phyloP scores from a whole-genome alignment of 1,284 basidiomycete species.

The Trichosporon sp. region DNA sequence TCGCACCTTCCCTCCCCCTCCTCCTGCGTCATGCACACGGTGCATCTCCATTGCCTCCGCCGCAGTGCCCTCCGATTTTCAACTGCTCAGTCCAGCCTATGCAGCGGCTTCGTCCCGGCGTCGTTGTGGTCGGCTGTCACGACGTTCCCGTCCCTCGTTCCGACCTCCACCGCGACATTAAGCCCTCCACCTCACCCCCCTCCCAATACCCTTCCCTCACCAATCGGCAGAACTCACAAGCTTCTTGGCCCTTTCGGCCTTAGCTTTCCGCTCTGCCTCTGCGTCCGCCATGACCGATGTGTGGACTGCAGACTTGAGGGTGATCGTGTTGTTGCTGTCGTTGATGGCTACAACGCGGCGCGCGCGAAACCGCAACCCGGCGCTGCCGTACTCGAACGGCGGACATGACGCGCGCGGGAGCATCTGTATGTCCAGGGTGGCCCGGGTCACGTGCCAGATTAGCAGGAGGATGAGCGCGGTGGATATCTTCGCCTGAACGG shows the following conservation, averaged over 20 bases:
- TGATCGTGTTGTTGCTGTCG: background rate
- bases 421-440: background rate
- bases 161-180: conserved; percentile 9
- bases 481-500: background rate
- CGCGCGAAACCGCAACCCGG: background rate
- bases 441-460: background rate
- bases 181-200: background rate
- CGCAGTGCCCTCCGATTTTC: too few relatives aligned
- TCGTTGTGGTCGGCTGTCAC: too few relatives aligned
- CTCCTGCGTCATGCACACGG: too few relatives aligned
- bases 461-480: background rate
- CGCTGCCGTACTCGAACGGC: background rate
- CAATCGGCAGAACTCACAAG: conserved; percentile 35
- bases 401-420: conserved; percentile 12
- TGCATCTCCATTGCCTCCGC: too few relatives aligned
- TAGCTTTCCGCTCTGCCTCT: conserved; percentile 50
- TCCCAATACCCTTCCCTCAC: background rate
- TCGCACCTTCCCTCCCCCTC: background rate
- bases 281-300: conserved; percentile 20
- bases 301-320: background rate
- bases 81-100: too few relatives aligned
- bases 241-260: conserved; percentile 53
- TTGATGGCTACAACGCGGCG: background rate
- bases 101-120: too few relatives aligned
- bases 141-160: too few relatives aligned